These are phyloP conservation scores for Crithidia brevicula DNA, from an alignment of 208 protist genomes.

Conservation along the genomic window DNA sequence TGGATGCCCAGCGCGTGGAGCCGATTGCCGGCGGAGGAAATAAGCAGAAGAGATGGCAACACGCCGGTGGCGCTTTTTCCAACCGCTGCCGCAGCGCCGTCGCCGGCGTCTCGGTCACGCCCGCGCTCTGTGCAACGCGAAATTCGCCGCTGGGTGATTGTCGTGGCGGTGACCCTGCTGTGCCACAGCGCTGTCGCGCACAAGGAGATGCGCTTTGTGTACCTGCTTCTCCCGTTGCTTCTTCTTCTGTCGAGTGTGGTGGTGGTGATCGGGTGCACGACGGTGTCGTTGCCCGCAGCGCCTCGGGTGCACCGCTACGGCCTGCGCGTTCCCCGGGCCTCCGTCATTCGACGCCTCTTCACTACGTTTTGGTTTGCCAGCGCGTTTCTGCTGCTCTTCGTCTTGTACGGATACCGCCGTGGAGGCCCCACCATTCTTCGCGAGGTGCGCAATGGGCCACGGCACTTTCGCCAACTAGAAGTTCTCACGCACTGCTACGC, in stretches of 20 bases:
- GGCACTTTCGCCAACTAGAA: slow-evolving; percentile 48
- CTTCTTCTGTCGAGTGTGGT: slow-evolving; percentile 59
- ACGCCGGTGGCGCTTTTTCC: not conserved
- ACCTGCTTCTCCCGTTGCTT: slow-evolving; percentile 51
- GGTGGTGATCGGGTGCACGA: slow-evolving; percentile 31
- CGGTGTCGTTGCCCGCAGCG: not conserved
- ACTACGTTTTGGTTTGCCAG: slow-evolving; percentile 36
- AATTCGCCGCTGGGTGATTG: slow-evolving; percentile 18
- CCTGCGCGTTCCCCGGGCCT: not conserved
- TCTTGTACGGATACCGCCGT: slow-evolving; percentile 54
- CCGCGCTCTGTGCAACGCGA: slow-evolving; percentile 20
- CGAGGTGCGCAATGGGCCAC: slow-evolving; percentile 40
- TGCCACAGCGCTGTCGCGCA: slow-evolving; percentile 88
- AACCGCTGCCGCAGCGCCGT: not conserved
- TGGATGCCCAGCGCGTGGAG: slow-evolving; percentile 27
- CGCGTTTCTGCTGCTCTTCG: slow-evolving; percentile 36
- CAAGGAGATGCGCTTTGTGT: slow-evolving; percentile 95
- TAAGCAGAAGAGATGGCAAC: not conserved
- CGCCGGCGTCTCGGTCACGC: not conserved
- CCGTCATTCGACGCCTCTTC: slow-evolving; percentile 14
- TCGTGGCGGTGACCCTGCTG: slow-evolving; percentile 22
- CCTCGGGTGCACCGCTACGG: not conserved
- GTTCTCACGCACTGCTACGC: slow-evolving; percentile 73
- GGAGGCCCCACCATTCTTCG: slow-evolving; percentile 51
- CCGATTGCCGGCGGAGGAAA: not conserved